A percentile compares a stretch with the other conserved stretches of the same genome.
Evolutionary conservation across 176 grass and related monocot genomes (phyloP).

Genomic region (Puya raimondii): DNA sequence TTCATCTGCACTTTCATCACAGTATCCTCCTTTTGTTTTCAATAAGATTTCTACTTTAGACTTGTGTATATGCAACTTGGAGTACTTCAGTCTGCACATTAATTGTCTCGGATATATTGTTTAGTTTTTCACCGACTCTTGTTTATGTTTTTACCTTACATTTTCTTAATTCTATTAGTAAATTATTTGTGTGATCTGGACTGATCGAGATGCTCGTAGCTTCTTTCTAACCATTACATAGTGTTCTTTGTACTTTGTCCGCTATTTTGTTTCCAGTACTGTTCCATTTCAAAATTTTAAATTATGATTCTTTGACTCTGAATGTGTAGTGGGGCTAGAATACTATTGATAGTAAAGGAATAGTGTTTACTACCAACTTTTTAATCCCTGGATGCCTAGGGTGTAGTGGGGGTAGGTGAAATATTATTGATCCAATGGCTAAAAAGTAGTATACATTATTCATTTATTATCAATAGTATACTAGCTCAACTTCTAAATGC

Average conservation of each 20-base stretch:
- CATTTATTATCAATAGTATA: no score
- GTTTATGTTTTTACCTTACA: neutral
- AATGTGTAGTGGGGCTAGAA: no score
- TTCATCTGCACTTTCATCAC: conserved; percentile 39
- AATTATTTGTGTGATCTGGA: neutral
- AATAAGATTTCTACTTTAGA: neutral
- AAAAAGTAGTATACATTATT: no score
- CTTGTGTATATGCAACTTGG: neutral
- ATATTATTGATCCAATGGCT: no score
- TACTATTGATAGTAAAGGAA: no score
- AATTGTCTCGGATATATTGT: neutral
- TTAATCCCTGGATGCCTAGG: no score
- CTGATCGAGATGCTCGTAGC: neutral
- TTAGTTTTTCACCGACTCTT: neutral
- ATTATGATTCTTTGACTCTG: no score
- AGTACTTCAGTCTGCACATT: neutral
- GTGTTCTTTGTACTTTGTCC: neutral
- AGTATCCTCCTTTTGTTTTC: conserved; percentile 49
- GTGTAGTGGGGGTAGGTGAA: no score
- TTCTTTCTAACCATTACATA: neutral
- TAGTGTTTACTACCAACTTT: no score
- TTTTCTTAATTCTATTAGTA: neutral
- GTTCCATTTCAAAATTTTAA: neutral
- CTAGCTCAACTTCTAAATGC: no score
- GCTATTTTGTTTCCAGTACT: neutral